Evolutionary conservation across 495 filamentous ascomycete species (phyloP).

Genomic region (Neurospora terricola): DNA sequence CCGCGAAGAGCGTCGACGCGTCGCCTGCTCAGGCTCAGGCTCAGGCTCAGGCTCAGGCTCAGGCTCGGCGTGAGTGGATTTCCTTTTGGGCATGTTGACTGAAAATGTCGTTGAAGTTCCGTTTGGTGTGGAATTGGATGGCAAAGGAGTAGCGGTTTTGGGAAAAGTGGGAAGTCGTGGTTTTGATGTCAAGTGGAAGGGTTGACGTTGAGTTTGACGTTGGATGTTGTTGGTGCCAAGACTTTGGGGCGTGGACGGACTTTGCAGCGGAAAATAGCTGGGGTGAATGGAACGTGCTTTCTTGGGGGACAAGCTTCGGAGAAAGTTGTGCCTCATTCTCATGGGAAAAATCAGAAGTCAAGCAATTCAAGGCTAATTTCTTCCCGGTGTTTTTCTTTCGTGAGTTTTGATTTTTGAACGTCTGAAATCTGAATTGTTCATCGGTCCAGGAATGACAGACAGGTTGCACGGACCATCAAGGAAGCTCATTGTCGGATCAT

Average conservation of each 20-base stretch:
- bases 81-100: slow-evolving; percentile 30
- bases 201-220: not conserved
- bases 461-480: not conserved
- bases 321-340: not conserved
- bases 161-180: not conserved
- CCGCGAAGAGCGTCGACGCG: not conserved
- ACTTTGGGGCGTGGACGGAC: not conserved
- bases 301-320: not conserved
- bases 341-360: not conserved
- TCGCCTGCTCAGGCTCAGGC: not conserved
- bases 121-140: not conserved
- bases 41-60: slow-evolving; percentile 3
- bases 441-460: not conserved
- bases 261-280: not conserved
- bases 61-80: slow-evolving; percentile 12
- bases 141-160: not conserved
- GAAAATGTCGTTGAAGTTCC: too few species aligned
- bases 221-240: not conserved
- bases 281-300: not conserved
- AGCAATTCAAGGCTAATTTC: not conserved
- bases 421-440: not conserved
- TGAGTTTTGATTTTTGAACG: not conserved
- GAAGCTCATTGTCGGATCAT: not conserved
- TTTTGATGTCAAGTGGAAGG: not conserved
- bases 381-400: not conserved